Conservation (phyloP, 371 early-diverging fungal species). For the Cokeromyces recurvatus region DNA sequence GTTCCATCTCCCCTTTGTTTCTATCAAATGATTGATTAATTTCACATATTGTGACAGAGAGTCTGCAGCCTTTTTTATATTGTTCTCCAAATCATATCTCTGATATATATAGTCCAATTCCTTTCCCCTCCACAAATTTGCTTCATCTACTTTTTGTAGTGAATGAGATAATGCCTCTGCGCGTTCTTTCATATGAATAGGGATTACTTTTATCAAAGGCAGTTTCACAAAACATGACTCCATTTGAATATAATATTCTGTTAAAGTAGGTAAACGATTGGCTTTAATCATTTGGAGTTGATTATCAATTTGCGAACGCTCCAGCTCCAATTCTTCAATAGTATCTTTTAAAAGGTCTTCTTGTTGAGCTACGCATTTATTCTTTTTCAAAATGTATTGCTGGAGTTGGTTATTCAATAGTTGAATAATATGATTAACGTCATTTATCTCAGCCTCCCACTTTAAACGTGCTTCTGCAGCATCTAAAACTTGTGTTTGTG, state of each 20-base stretch:
- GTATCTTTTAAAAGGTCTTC: constrained; percentile 3
- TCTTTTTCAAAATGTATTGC: constrained; percentile 18
- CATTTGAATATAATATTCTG: not conserved
- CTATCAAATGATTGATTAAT: constrained; percentile 8
- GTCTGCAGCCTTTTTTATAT: constrained; percentile 5
- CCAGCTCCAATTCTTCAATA: not conserved
- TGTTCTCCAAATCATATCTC: constrained; percentile 9
- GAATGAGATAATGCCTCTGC: constrained; percentile 9
- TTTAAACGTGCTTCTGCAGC: constrained; percentile 7
- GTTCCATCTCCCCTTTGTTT: constrained; percentile 15
- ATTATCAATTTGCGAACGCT: constrained; percentile 5
- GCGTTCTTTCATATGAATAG: constrained; percentile 15
- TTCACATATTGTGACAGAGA: constrained; percentile 6
- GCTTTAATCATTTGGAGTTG: not conserved
- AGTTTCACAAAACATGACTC: constrained; percentile 8
- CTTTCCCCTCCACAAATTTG: constrained; percentile 10
- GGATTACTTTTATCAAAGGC: constrained; percentile 15
- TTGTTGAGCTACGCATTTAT: constrained; percentile 26
- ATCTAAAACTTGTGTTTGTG: constrained; percentile 6
- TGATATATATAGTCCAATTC: constrained; percentile 19
- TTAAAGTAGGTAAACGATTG: not conserved
- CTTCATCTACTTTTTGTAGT: constrained; percentile 15
- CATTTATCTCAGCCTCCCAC: constrained; percentile 14
- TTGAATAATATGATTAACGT: constrained; percentile 1
- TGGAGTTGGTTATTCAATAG: constrained; percentile 11